Evolutionary conservation across 768 basidiomycete genomes (phyloP).

Genomic region (Tulasnella sp.): DNA sequence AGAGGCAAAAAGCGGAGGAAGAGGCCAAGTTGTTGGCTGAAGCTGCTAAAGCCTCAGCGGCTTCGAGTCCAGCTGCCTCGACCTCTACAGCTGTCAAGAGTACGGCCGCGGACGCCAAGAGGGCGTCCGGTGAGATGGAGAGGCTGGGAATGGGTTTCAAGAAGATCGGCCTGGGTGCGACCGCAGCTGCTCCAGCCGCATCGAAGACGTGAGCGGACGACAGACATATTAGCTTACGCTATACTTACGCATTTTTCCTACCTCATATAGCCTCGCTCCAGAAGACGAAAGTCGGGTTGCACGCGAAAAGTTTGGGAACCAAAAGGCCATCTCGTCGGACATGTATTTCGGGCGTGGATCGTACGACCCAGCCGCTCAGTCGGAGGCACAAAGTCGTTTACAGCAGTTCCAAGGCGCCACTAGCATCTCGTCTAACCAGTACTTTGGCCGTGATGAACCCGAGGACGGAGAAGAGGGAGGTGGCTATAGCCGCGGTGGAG

Average conservation of each 20-base stretch:
- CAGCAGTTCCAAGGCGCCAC: slow-evolving; percentile 86
- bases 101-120: slow-evolving; percentile 39
- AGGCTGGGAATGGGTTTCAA: slow-evolving; percentile 68
- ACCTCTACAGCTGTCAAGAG: not conserved
- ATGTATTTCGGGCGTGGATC: slow-evolving; percentile 91
- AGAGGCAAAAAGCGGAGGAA: slow-evolving; percentile 79
- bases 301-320: slow-evolving; percentile 83
- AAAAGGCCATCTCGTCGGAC: slow-evolving; percentile 96
- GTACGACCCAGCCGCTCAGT: slow-evolving; percentile 68
- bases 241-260: slow-evolving; percentile 30
- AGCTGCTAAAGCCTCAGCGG: slow-evolving; percentile 38
- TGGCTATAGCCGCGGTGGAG: slow-evolving; percentile 38
- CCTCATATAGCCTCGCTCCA: slow-evolving; percentile 21
- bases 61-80: slow-evolving; percentile 34
- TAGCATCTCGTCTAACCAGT: slow-evolving; percentile 90
- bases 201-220: slow-evolving; percentile 45
- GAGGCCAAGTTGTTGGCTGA: slow-evolving; percentile 44
- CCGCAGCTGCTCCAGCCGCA: slow-evolving; percentile 52
- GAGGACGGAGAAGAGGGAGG: slow-evolving; percentile 50
- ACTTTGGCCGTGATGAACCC: slow-evolving; percentile 86
- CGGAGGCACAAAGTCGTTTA: slow-evolving; percentile 78
- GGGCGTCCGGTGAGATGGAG: slow-evolving; percentile 48
- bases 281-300: slow-evolving; percentile 72
- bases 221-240: not conserved
- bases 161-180: slow-evolving; percentile 79